Evolutionary conservation across 1,139 yeast species (phyloP).

Genomic region (Nadsonia starkeyi-henricii): DNA sequence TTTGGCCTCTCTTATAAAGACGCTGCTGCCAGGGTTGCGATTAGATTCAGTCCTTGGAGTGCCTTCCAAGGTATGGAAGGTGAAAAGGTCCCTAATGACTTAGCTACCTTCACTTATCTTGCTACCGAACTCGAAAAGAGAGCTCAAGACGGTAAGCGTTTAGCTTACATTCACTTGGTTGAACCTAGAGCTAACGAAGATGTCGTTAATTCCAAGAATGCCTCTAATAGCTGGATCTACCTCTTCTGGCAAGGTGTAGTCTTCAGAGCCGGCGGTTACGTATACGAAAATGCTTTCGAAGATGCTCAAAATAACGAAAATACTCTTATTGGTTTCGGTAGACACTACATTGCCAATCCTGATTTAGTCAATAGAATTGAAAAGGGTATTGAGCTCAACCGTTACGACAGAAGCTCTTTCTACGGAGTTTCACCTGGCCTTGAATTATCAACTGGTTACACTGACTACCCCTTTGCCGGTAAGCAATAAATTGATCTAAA

Average conservation of each 20-base stretch:
- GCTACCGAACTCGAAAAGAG: no score
- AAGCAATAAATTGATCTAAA: no score
- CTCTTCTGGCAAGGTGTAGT: no score
- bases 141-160: constrained; percentile 23
- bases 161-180: constrained; percentile 42
- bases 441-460: constrained; percentile 13
- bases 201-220: constrained; percentile 17
- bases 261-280: no score
- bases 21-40: no score
- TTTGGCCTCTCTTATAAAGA: no score
- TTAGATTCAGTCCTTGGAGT: no score
- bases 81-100: no score
- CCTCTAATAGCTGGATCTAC: constrained; percentile 31
- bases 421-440: constrained; percentile 18
- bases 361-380: constrained; percentile 34
- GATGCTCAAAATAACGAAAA: no score
- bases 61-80: constrained; percentile 16
- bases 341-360: constrained; percentile 42
- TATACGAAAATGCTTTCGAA: no score
- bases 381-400: constrained; percentile 26
- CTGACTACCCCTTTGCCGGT: constrained; percentile 17
- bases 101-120: constrained; percentile 19
- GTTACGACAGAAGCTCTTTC: constrained; percentile 28
- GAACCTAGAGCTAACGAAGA: constrained; percentile 29
- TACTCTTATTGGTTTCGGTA: no score